Evolutionary conservation across 164 flowering plant species (phyloP), one percentile per base, ranked within the genome.

Genomic region (Vitis labrusca): DNA sequence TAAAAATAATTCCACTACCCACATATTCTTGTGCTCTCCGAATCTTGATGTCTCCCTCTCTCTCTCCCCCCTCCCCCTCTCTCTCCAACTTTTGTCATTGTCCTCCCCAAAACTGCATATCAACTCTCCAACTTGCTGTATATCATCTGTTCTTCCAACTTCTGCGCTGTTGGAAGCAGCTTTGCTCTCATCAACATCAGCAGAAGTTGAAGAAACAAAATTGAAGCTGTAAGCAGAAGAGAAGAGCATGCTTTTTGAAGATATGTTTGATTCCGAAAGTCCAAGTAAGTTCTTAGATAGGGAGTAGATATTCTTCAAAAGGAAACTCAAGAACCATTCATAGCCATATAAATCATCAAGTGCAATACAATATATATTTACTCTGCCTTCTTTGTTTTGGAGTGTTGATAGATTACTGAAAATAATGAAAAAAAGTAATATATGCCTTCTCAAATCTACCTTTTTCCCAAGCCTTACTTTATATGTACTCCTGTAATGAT

Each of bases 211-310:
- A 50, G 50, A 5, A 37, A 47, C 62, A 37, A 37, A 6, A 44
- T 17, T 54, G 10, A 23, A 15, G 19, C 37, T 19, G 37, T 23
- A 49, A 62, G 59, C 59, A 37, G 61, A 23, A 59, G 54, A 15
- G 48, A 30, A 56, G 12, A 37, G 16, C 23, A 13, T 52, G 58
- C 13, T 64, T 55, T 65, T 61, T 52, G 70, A 72, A 59, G 65
- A 72, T 12, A 72, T 76, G 75, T 47, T 69, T 3, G 50, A 48
- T 55, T 70, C 65, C 53, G 5, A n/a, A 19, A 69, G 51, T 67
- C 17, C 53, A 72, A 69, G 79, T 76, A 76, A 76, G 79, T 70
- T 55, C 62, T 55, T 37, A 37, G 44, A 37, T 37, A 37, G 44
- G 5, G 44, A 37, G 7, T 37, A 6, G 44, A 37, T 5, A 6